phyloP scores from a whole-genome alignment of 2,329 filamentous ascomycete genomes.

The Penicillium fuscoglaucum region DNA sequence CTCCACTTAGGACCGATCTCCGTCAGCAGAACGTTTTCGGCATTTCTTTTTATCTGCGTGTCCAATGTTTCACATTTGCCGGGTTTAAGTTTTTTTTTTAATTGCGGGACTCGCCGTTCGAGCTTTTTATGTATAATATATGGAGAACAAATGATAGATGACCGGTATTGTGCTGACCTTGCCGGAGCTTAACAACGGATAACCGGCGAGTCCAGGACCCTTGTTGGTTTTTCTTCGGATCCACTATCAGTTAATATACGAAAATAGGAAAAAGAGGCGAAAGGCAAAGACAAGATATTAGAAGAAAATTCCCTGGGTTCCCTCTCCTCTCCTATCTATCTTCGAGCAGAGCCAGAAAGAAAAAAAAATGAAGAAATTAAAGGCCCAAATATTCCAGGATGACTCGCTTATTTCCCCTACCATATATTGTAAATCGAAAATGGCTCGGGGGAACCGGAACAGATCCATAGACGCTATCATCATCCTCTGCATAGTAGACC shows the following conservation, averaged over 20 bases:
- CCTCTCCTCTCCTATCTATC: background rate
- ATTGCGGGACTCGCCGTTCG: constrained; percentile 6
- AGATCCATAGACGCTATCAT: constrained; percentile 15
- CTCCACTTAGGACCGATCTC: constrained; percentile 21
- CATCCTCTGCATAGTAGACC: constrained; percentile 10
- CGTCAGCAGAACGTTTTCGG: constrained; percentile 22
- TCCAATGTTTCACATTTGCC: constrained; percentile 28
- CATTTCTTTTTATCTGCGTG: constrained; percentile 17
- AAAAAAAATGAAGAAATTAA: too few relatives aligned
- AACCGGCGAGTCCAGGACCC: background rate
- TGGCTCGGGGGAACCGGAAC: background rate
- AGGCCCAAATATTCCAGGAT: background rate
- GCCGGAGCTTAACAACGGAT: background rate
- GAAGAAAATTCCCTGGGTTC: background rate
- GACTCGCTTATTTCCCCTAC: background rate
- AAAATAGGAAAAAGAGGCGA: background rate
- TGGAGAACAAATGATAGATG: too few relatives aligned
- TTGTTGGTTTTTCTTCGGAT: background rate
- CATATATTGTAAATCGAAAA: background rate
- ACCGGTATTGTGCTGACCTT: background rate
- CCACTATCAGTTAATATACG: background rate
- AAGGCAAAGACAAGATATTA: background rate
- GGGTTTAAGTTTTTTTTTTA: constrained; percentile 4
- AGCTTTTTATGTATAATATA: background rate
- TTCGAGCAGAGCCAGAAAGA: background rate